Conservation (phyloP, 83 land plant genomes). For the Diphasiastrum complanatum region DNA sequence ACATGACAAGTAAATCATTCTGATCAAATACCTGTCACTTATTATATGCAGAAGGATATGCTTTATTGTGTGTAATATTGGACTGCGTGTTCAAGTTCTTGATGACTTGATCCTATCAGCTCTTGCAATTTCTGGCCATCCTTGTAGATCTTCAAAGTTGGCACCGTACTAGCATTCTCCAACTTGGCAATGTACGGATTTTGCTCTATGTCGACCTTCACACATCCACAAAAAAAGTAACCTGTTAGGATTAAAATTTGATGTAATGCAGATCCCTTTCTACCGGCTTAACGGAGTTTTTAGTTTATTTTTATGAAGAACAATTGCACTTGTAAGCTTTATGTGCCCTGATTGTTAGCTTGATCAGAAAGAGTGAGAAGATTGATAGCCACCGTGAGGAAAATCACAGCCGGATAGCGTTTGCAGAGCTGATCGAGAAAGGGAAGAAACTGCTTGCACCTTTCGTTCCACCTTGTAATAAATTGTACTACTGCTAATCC, state of each 20-base stretch:
- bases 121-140: slow-evolving; percentile 23
- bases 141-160: slow-evolving; percentile 34
- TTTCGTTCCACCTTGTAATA: slow-evolving; percentile 13
- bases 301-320: too few species aligned
- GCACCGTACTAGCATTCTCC: slow-evolving; percentile 19
- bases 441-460: slow-evolving; percentile 14
- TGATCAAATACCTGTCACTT: too few species aligned
- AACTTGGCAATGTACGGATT: slow-evolving; percentile 23
- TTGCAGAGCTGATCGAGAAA: slow-evolving; percentile 1
- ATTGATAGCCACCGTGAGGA: slow-evolving; percentile 2
- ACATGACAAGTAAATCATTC: too few species aligned
- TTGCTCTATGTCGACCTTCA: slow-evolving; percentile 29
- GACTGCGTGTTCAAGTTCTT: slow-evolving; percentile 25
- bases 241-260: too few species aligned
- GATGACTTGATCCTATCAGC: slow-evolving; percentile 22
- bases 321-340: too few species aligned
- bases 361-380: too few species aligned
- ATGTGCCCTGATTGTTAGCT: too few species aligned
- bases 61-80: too few species aligned
- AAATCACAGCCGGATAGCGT: slow-evolving; percentile 7
- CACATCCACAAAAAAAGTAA: background rate
- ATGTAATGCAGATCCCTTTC: too few species aligned
- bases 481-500: slow-evolving; percentile 14
- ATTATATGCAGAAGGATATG: too few species aligned
- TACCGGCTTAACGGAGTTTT: too few species aligned